Base-by-base conservation (phyloP, 108 stramenopile genomes). In the Mediolabrus comicus region DNA sequence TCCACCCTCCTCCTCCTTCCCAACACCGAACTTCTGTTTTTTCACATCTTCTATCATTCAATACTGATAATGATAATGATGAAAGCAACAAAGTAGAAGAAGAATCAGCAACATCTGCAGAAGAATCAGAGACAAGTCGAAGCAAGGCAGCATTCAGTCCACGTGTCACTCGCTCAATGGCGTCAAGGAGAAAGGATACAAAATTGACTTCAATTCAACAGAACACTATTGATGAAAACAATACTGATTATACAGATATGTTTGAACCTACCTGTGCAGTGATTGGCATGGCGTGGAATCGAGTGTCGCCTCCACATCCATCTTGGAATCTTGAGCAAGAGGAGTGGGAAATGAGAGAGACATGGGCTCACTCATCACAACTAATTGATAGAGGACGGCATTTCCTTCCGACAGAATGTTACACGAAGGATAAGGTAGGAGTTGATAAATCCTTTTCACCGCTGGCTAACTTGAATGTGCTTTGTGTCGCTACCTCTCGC, bases 391-490 rank as follows among this genome's bases (percentile, higher is more conserved):
- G 67, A 33, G 64, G 67, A 33, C 31, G 57, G 9, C 53, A 51
- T 41, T 77, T 75, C 32, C 62, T 72, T 29, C 75, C 79, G 1
- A 10, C 62, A 16, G 64, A 58, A 32, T 60, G 33, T 53, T 52
- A 31, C 39, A 16, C 46, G 9, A 49, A 22, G 12, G 57, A 17
- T 19, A 52, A 26, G 53, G 62, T 12, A 41, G 5, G 22, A 32
- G 25, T 53, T n/a, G 63, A 25, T 39, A 34, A 6, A 35, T 62
- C 28, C 11, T 75, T 30, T 84, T 84, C 12, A 49, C 84, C 59
- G 46, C 74, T 59, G 56, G 79, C 82, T 8, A 83, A 84, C 3
- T 77, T 93, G 46, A 89, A 87, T 66, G 67, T 91, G 2, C 57
- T 95, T 11, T 87, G 76, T 58, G 84, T 87, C 9, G 72, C 83